Percentiles rank a stretch among this genome's conserved stretches.
These are phyloP conservation scores for Tagetes erecta DNA, from an alignment of 129 eudicot species.

Conservation along the genomic window DNA sequence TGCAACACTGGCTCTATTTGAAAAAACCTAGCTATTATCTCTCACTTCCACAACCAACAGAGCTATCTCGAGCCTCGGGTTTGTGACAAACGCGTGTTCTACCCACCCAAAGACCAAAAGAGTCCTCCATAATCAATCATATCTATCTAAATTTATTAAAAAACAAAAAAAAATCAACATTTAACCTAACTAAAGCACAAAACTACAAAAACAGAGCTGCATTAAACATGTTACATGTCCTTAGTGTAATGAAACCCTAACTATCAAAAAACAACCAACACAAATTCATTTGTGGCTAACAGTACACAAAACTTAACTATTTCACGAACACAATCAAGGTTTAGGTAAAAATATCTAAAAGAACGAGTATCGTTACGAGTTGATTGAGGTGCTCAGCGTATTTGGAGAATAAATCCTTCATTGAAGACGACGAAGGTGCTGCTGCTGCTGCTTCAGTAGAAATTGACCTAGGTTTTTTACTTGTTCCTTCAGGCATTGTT, in stretches of 20 bases:
- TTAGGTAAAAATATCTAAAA: background rate
- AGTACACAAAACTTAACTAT: background rate
- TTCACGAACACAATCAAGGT: background rate
- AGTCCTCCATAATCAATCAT: background rate
- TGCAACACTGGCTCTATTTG: background rate
- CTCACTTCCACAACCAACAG: background rate
- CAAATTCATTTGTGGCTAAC: background rate
- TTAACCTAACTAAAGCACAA: too few species aligned
- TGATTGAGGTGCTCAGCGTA: conserved; percentile 80
- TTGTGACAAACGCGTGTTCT: background rate
- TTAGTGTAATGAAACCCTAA: background rate
- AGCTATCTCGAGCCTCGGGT: background rate
- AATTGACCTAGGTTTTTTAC: conserved; percentile 65
- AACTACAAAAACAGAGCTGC: too few species aligned
- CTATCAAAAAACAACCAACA: background rate
- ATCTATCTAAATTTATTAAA: background rate
- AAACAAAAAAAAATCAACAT: background rate
- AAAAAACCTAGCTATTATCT: background rate
- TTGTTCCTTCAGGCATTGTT: conserved; percentile 31
- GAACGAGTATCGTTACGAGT: conserved; percentile 38
- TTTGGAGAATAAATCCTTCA: conserved; percentile 57
- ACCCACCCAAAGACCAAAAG: background rate
- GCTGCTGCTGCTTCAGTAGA: conserved; percentile 24
- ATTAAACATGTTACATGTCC: background rate
- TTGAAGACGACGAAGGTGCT: conserved; percentile 28